Base-by-base conservation (phyloP, 768 basidiomycete species). In the Rhodocollybia butyracea region DNA sequence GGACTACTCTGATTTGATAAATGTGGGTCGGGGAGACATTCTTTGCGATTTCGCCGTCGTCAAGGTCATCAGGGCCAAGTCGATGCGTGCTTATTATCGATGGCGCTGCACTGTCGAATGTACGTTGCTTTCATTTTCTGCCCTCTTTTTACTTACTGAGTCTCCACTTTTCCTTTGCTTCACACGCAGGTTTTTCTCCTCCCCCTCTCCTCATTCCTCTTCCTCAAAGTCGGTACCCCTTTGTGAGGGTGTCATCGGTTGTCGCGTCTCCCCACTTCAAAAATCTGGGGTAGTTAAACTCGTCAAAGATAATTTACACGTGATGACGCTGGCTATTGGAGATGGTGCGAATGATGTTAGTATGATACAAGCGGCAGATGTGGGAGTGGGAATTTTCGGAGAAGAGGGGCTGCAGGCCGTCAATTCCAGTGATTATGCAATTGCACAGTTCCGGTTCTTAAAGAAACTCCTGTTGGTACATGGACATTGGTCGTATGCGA, bases 291-390 rank as follows among this genome's bases (percentile, higher is more conserved):
- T 99, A 56, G 96, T 98, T 47, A 83, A 76, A 51, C 83, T 99
- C 29, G 91, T 99, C 69, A 98, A 94, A 75, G 91, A 98, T 52
- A 89, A 91, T 19, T 73, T 98, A 31, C 85, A 85, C 8, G 88
- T 85, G 3, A 94, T 98, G 88, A 96, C 94, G 5, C 79, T 99
- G 39, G 97, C 97, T 2, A 98, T 99, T 64, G 97, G 97, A 2
- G 97, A 99, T 65, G 97, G 97, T 52, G 97, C 97, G 43, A 98
- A 99, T 69, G 95, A 98, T 68, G 96, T 98, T 63, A 96, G 93
- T 73, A 98, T 98, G 57, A 58, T 58, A 29, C 57, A 58, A 78
- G 94, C 96, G 52, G 97, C 97, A 30, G 93, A 99, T 71, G 91
- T 99, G 43, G 97, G 97, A 51, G 88, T 99, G 56, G 97, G 97